phyloP scores from a whole-genome alignment of 306 rosid species.

The Lathyrus sativus region DNA sequence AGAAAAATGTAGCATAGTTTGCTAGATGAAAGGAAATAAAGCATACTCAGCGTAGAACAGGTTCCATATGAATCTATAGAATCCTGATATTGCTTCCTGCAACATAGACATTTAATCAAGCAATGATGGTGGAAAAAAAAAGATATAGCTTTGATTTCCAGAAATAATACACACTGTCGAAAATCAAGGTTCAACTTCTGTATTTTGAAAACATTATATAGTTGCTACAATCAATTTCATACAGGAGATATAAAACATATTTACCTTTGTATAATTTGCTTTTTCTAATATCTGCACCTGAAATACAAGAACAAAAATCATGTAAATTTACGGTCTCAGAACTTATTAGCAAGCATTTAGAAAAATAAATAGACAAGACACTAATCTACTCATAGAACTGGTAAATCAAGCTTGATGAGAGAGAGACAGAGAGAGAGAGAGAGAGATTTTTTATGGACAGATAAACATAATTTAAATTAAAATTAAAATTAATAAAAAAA shows the following conservation, averaged over 20 bases:
- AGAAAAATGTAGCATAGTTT: conserved; percentile 5
- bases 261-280: conserved; percentile 89
- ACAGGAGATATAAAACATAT: neutral
- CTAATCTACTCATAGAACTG: conserved; percentile 61
- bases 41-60: conserved; percentile 88
- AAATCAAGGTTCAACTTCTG: too few relatives aligned
- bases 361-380: too few relatives aligned
- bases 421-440: too few relatives aligned
- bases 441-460: too few relatives aligned
- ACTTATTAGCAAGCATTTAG: neutral
- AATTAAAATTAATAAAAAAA: too few relatives aligned
- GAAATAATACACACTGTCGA: too few relatives aligned
- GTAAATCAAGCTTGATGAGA: conserved; percentile 63
- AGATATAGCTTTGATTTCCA: too few relatives aligned
- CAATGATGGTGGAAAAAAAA: neutral
- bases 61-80: conserved; percentile 94
- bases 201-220: too few relatives aligned
- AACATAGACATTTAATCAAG: conserved; percentile 37
- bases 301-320: conserved; percentile 37
- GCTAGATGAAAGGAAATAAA: conserved; percentile 82
- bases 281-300: conserved; percentile 73
- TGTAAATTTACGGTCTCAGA: conserved; percentile 33
- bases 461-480: too few relatives aligned
- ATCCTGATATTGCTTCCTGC: conserved; percentile 89
- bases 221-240: too few relatives aligned